Base-by-base conservation (phyloP, 2,329 filamentous ascomycete species). In the Davidsoniella eucalypti region DNA sequence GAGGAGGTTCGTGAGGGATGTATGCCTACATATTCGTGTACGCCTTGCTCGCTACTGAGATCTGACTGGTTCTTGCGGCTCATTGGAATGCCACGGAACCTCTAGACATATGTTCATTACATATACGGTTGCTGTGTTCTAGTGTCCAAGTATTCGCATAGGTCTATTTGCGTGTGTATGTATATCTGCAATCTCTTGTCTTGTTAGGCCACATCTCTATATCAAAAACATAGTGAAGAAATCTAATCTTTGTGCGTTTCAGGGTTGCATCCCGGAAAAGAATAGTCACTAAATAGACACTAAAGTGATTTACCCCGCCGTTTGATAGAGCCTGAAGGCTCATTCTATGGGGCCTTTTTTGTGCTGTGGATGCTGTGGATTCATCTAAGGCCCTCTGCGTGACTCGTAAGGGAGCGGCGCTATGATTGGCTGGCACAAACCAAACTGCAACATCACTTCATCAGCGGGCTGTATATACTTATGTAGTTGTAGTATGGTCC, bases 281-380 rank as follows among this genome's bases (percentile, higher is more conserved):
- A 41, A 43, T 25, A 44, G 38, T 29, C 50, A 52, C 29, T 52
- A 47, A 52, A 52, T 25, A 44, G 38, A 21, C 50, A 52, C 29
- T 52, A 47, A 52, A 52, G 21, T 45, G 37, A 39, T 48, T 48
- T 52, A 45, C 50, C 50, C 50, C 45, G 45, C 50, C 25, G 49
- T 44, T 48, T 33, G 26, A 33, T 9, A 9, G 29, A 36, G 39
- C 44, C 25, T 37, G 7, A 21, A 12, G 42, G n/a, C 41, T 26
- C 14, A 46, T 21, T 36, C 40, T 50, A 36, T n/a, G 39, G 21
- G 25, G 47, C 47, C 23, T 43, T 36, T 33, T 33, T 12, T 33
- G 29, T 12, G 3, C 12, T 33, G 29, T 33, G 29, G 12, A 25
- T 21, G 5, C 12, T 4, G 21, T 49, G 39, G 21, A 23, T 23